These are phyloP conservation scores for Drosera spatulata DNA, from an alignment of 179 eudicot genomes.

Conservation along the genomic window DNA sequence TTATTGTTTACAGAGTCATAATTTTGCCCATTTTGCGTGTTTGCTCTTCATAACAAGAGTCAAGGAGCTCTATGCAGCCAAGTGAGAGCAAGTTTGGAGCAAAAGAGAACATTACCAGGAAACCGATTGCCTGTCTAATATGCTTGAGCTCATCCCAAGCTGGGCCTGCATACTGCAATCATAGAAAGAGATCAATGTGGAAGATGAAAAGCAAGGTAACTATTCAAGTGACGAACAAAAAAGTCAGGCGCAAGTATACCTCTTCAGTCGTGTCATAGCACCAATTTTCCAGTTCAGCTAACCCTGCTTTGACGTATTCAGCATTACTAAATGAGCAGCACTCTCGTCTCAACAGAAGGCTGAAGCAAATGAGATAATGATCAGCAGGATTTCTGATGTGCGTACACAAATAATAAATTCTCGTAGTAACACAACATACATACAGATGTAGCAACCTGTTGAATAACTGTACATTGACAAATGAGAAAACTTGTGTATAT, in stretches of 20 bases:
- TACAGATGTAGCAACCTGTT: too few relatives aligned
- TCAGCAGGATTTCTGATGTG: neutral
- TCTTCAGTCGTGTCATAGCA: constrained; percentile 51
- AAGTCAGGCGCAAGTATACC: constrained; percentile 14
- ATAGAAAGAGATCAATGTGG: constrained; percentile 9
- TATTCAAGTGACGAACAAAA: neutral
- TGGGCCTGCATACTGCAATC: constrained; percentile 64
- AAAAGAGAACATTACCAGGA: constrained; percentile 42
- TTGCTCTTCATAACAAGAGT: neutral
- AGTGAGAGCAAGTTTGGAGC: neutral
- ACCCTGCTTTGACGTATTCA: constrained; percentile 62
- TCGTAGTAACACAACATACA: constrained; percentile 5
- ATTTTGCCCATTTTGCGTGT: neutral
- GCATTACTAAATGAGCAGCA: constrained; percentile 68
- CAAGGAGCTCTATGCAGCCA: neutral
- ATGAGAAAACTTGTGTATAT: constrained; percentile 92
- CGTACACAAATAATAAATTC: constrained; percentile 7
- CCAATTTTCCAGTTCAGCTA: constrained; percentile 61
- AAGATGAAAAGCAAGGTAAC: constrained; percentile 1
- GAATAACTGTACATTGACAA: constrained; percentile 94
- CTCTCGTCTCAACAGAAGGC: constrained; percentile 81
- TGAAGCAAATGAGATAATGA: constrained; percentile 21
- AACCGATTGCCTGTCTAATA: constrained; percentile 83
- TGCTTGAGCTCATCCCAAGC: constrained; percentile 24
- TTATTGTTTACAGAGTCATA: too few relatives aligned